Base-by-base conservation (phyloP, 2,329 filamentous ascomycete species). In the Monosporascus sp. region DNA sequence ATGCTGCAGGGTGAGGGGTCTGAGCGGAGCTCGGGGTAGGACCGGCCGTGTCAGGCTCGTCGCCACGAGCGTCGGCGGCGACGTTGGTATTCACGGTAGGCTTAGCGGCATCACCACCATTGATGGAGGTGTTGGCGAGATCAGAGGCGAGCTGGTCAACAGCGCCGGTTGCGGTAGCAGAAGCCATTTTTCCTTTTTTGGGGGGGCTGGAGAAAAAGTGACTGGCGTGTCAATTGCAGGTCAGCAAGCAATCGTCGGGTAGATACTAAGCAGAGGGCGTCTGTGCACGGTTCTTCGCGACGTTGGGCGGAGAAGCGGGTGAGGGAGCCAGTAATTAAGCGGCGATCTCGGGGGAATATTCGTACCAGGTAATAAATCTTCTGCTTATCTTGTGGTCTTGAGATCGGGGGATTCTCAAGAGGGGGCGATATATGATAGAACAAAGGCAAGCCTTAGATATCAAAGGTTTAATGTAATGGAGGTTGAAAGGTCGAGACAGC, bases 121-220 rank as follows among this genome's bases (percentile, higher is more conserved):
- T 85, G 71, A 90, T 79, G 72, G 82, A 80, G 69, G 86, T 76
- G 76, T 86, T 89, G 74, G 81, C 78, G 67, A 88, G 86, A 70
- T 94, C 89, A 75, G 84, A 79, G 77, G 86, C 83, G 74, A 91
- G 88, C 86, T 91, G 88, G 67, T 89, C 87, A 79, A 87, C 83
- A 84, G 82, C 81, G 74, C 76, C 75, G 67, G 77, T 70, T 64
- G 78, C 70, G 71, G 78, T 73, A 74, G 80, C 73, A 70, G 79
- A 77, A 75, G 82, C 78, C 82, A 88, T 87, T 31, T 45, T 46
- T 31, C 26, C 24, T n/a, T 14, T 18, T 4, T 20, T n/a, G 5
- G 2, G 43, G 2, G 43, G 74, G 60, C 65, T 63, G 58, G 53
- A 52, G 49, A 58, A 50, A 50, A 61, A 54, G 62, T 59, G 62